Evolutionary conservation across 441 rosid genomes (phyloP), one percentile per base, ranked within the genome.

Genomic region (Macaranga tanarius): DNA sequence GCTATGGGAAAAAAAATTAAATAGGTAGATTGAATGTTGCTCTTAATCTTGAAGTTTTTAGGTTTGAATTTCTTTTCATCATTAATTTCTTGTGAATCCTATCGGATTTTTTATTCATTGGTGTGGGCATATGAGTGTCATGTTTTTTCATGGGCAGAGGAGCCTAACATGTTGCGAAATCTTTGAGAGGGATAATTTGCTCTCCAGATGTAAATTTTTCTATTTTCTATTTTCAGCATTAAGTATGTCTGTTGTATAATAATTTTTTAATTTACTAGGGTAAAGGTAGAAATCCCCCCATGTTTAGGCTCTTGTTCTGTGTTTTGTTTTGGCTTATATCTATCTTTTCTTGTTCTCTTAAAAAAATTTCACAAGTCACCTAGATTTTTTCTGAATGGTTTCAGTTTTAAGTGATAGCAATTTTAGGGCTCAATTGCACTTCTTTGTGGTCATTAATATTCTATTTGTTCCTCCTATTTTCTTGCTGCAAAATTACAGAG

Each of bases 131-230:
- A 7, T 50, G 70, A 65, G 44, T 50, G 3, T 17, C 26, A 10
- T 16, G 16, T 42, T 63, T 13, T 44, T 5, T 11, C 67, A 50
- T 19, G 70, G 25, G 13, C 45, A 38, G 10, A n/a, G 15, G 31
- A 38, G 26, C n/a, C 72, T 55, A 9, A 52, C 2, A 55, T 54
- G 61, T 68, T 23, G 47, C 48, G 10, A 68, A 68, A 68, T 15
- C 47, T 20, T 38, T 15, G 28, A 55, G 28, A 12, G 34, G 10
- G 10, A 7, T 42, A 42, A 42, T 7, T 42, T 42, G 45, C 10
- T 10, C 11, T 42, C 45, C 45, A 42, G 45, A 42, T 42, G 45
- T 7, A 42, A 42, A 42, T 42, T 10, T 42, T 7, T 38, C 42
- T 38, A 38, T 38, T 38, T 42, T 42, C 45, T 42, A 7, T 7